A percentile compares a stretch with the other conserved stretches of the same genome.
Evolutionary conservation across 495 filamentous ascomycete genomes (phyloP).

Genomic region (Penicillium diatomitis): DNA sequence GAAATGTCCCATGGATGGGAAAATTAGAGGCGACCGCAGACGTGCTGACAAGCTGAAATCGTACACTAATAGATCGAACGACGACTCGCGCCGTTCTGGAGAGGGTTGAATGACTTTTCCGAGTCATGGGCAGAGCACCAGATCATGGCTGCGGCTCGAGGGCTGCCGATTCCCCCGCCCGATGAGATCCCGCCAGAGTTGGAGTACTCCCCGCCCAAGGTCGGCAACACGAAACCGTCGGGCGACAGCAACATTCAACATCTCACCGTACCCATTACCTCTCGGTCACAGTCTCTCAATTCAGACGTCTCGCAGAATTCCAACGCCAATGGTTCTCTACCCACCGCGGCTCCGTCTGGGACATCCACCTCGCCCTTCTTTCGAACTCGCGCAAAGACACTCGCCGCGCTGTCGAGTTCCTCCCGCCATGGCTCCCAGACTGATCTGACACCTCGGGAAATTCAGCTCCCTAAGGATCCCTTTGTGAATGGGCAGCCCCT

Average conservation of each 20-base stretch:
- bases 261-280: slow-evolving; percentile 67
- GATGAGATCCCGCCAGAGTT: slow-evolving; percentile 72
- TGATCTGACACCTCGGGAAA: slow-evolving; percentile 67
- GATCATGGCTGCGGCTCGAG: slow-evolving; percentile 82
- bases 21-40: no score
- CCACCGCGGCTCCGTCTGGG: slow-evolving; percentile 43
- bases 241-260: slow-evolving; percentile 45
- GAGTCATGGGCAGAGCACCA: slow-evolving; percentile 90
- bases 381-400: slow-evolving; percentile 66
- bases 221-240: slow-evolving; percentile 29
- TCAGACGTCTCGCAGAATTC: slow-evolving; percentile 53
- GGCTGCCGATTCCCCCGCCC: slow-evolving; percentile 71
- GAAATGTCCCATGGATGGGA: no score
- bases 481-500: slow-evolving; percentile 86
- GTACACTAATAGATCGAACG: slow-evolving; percentile 64
- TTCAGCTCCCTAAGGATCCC: slow-evolving; percentile 71
- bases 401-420: slow-evolving; percentile 68
- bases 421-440: slow-evolving; percentile 57
- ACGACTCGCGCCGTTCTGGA: slow-evolving; percentile 88
- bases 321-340: slow-evolving; percentile 39
- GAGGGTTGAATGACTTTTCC: slow-evolving; percentile 80
- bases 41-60: no score
- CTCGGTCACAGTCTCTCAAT: slow-evolving; percentile 62
- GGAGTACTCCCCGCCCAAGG: slow-evolving; percentile 36
- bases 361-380: slow-evolving; percentile 57